Percentiles rank a stretch among this genome's conserved stretches.
Conservation (phyloP, 1,284 basidiomycete species). For the Rhodotorula sp. region DNA sequence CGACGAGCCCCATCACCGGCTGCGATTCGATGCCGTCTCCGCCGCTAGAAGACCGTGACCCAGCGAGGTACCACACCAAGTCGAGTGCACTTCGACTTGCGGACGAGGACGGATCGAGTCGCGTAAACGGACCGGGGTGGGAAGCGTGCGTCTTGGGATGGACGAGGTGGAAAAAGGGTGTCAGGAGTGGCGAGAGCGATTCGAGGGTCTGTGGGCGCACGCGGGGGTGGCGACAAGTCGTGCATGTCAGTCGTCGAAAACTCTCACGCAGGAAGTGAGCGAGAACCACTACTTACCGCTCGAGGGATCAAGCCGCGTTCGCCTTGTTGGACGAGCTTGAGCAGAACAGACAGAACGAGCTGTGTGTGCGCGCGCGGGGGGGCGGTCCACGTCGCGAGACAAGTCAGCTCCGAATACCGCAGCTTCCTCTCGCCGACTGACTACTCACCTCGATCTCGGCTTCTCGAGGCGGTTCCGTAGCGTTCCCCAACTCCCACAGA, state of each 20-base stretch:
- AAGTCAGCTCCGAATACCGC: background rate
- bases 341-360: slow-evolving; percentile 30
- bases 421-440: background rate
- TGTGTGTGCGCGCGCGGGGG: slow-evolving; percentile 2
- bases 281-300: background rate
- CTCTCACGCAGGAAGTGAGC: too few relatives aligned
- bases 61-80: slow-evolving; percentile 50
- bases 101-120: background rate
- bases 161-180: slow-evolving; percentile 71
- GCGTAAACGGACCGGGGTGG: slow-evolving; percentile 23
- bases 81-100: slow-evolving; percentile 53
- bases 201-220: slow-evolving; percentile 54
- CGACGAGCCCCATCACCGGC: background rate
- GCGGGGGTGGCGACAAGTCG: background rate
- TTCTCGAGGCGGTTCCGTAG: slow-evolving; percentile 50
- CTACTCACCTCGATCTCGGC: slow-evolving; percentile 60
- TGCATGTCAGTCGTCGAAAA: background rate
- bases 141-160: slow-evolving; percentile 60
- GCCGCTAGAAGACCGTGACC: background rate
- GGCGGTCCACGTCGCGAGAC: too few relatives aligned
- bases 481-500: slow-evolving; percentile 75
- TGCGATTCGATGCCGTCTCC: background rate
- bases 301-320: slow-evolving; percentile 11
- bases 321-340: slow-evolving; percentile 31
- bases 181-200: slow-evolving; percentile 60